Conservation (phyloP, 768 basidiomycete species). For the Suillus ampliporus region DNA sequence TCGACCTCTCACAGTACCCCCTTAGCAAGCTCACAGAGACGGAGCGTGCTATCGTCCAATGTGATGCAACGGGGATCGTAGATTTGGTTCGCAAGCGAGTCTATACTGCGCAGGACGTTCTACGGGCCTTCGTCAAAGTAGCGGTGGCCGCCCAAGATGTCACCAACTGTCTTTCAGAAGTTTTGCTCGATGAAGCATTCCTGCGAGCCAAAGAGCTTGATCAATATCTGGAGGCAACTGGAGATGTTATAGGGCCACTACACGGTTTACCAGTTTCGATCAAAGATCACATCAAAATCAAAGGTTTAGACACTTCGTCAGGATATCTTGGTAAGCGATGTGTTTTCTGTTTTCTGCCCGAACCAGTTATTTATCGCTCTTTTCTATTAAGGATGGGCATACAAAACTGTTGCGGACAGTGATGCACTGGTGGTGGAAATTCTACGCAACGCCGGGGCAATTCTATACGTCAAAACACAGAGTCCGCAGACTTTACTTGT, state of each 20-base stretch:
- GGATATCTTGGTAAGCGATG: conserved; percentile 32
- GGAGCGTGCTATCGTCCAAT: conserved; percentile 35
- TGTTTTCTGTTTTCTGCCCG: background rate
- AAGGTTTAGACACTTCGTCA: conserved; percentile 47
- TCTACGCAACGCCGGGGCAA: conserved; percentile 50
- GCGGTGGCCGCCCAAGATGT: conserved; percentile 36
- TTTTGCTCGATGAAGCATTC: conserved; percentile 59
- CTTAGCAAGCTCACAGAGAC: conserved; percentile 30
- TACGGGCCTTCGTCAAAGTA: conserved; percentile 33
- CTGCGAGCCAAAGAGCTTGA: conserved; percentile 56
- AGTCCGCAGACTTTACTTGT: conserved; percentile 56
- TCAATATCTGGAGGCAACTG: conserved; percentile 48
- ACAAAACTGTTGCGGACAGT: conserved; percentile 39
- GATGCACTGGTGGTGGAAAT: conserved; percentile 52
- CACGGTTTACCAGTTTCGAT: conserved; percentile 52
- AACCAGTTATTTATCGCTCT: conserved; percentile 22
- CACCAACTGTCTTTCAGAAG: conserved; percentile 62
- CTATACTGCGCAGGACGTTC: conserved; percentile 31
- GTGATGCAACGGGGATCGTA: conserved; percentile 34
- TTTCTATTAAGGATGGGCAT: conserved; percentile 42
- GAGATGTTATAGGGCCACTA: conserved; percentile 51
- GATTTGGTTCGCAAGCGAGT: conserved; percentile 26
- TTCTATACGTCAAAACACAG: conserved; percentile 53
- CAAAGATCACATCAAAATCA: conserved; percentile 54
- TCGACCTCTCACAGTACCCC: conserved; percentile 33